Percentiles rank a stretch among this genome's conserved stretches.
phyloP scores from a whole-genome alignment of 2,329 filamentous ascomycete genomes.

The Neonectria magnoliae region DNA sequence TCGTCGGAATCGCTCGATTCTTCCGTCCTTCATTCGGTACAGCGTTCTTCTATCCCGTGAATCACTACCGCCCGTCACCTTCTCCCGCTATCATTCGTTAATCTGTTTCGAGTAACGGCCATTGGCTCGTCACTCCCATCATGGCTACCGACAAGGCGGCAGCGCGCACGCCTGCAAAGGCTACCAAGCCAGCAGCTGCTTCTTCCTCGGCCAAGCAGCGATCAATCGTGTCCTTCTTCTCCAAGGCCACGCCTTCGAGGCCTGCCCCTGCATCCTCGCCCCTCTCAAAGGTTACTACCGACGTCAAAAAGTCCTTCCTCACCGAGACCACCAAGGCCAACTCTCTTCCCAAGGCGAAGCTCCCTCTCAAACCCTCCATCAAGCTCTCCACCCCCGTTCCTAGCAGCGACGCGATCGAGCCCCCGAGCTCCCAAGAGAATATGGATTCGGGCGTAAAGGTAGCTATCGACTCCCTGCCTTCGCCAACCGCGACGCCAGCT shows the following conservation, averaged over 20 bases:
- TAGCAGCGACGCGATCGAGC: conserved; percentile 79
- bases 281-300: conserved; percentile 46
- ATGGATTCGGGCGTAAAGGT: conserved; percentile 50
- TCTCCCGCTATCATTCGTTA: conserved; percentile 4
- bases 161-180: conserved; percentile 49
- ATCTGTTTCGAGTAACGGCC: conserved; percentile 4
- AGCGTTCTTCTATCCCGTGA: conserved; percentile 21
- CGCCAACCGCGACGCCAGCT: conserved; percentile 42
- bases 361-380: conserved; percentile 50
- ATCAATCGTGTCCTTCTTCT: conserved; percentile 57
- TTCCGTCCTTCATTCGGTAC: conserved; percentile 11
- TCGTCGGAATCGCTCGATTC: conserved; percentile 13
- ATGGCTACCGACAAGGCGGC: conserved; percentile 46
- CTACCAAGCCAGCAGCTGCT: conserved; percentile 41
- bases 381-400: conserved; percentile 74
- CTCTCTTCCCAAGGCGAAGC: conserved; percentile 56
- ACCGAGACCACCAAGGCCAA: conserved; percentile 56
- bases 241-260: conserved; percentile 51
- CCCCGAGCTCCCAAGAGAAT: conserved; percentile 75
- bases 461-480: background rate
- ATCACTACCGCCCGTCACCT: conserved; percentile 19
- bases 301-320: conserved; percentile 47
- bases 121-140: conserved; percentile 22
- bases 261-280: conserved; percentile 47
- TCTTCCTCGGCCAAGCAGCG: conserved; percentile 53